phyloP scores from a whole-genome alignment of 2,329 filamentous ascomycete genomes.

The Grosmannia penicillata region DNA sequence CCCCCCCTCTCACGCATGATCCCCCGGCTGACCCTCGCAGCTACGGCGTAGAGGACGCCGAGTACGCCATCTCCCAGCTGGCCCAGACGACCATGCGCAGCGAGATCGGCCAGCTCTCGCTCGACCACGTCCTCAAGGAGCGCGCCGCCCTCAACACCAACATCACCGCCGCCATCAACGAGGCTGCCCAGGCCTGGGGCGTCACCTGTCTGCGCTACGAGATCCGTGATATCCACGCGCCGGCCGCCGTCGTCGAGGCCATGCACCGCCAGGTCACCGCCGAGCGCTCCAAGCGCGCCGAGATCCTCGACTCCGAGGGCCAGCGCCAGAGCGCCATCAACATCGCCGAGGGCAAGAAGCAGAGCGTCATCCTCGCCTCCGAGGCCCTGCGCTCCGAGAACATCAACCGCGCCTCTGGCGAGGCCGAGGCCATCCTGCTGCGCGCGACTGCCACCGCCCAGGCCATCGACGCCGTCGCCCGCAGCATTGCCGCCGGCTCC shows the following conservation, averaged over 20 bases:
- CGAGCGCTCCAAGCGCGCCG: constrained; percentile 90
- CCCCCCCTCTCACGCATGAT: too few species aligned
- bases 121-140: constrained; percentile 97
- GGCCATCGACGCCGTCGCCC: constrained; percentile 77
- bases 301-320: constrained; percentile 94
- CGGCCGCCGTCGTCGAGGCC: constrained; percentile 80
- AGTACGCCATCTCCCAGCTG: constrained; percentile 95
- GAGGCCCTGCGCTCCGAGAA: constrained; percentile 82
- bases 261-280: constrained; percentile 98
- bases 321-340: constrained; percentile 97
- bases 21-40: constrained; percentile 25
- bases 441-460: constrained; percentile 74
- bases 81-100: constrained; percentile 98
- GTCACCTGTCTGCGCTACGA: constrained; percentile 94
- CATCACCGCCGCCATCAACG: constrained; percentile 98
- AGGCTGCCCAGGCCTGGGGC: constrained; percentile 92
- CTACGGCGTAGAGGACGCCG: constrained; percentile 95
- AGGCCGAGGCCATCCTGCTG: constrained; percentile 80
- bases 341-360: constrained; percentile 94
- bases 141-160: constrained; percentile 91
- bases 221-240: constrained; percentile 95
- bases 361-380: constrained; percentile 89
- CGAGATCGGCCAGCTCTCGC: constrained; percentile 89
- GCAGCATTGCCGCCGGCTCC: constrained; percentile 57
- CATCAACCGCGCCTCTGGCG: constrained; percentile 85